Base-by-base conservation (phyloP, 2,329 filamentous ascomycete genomes). In the Pyrenochaeta sp. region DNA sequence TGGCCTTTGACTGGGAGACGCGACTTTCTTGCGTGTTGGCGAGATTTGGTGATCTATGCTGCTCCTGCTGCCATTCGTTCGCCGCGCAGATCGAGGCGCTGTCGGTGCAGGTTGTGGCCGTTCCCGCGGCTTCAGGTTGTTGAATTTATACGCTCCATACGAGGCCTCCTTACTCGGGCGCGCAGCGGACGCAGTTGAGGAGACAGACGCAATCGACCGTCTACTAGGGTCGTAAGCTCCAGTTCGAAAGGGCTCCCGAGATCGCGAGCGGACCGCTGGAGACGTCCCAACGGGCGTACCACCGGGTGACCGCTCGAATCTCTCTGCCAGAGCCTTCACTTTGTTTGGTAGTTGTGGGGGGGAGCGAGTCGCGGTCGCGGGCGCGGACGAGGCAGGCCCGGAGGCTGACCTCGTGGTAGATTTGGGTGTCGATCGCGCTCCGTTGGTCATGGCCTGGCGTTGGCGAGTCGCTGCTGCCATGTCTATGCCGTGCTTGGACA, bases 271-370 rank as follows among this genome's bases (percentile, higher is more conserved):
- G 39, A 63, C 56, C 10, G 58, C 55, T 2, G 63, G 52, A 52
- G 53, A 63, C n/a, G 56, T 51, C 10, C 62, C 56, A 18, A 66
- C 61, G 14, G 58, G 49, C n/a, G 64, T 62, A 52, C 60, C 54
- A 14, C 67, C 64, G 17, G 71, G 58, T 12, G 72, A 64, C 17
- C 71, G 71, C 53, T 75, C 72, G 54, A 76, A 76, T 21, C 71
- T 63, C 54, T 75, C 69, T 1, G 74, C 73, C 37, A 76, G 68
- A 32, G 67, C 72, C 58, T 61, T 73, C 35, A 76, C 74, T 21
- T 73, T 72, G 69, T 69, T 51, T 56, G 70, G 54, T 31, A 58
- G 43, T n/a, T 61, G 42, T 39, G 69, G 46, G 53, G 61, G 54
- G 32, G 66, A 44, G 63, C 63, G 45, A 23, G 61, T 46, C 4